These are phyloP conservation scores for Astraeus odoratus DNA, from an alignment of 768 basidiomycete genomes.

Conservation along the genomic window DNA sequence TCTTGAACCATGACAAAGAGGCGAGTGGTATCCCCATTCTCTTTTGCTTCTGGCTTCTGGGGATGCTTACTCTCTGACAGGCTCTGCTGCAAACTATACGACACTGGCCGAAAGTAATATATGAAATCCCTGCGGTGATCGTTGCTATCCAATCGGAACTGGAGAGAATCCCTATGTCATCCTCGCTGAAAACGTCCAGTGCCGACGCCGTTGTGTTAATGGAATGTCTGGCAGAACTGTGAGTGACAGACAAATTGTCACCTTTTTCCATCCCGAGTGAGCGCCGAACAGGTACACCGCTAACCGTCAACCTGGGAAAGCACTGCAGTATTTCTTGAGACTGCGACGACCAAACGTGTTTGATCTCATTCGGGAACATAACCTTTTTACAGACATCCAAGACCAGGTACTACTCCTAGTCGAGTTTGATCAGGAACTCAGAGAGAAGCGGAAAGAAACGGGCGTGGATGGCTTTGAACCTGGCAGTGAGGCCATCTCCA, in stretches of 20 bases:
- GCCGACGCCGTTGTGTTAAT: conserved; percentile 65
- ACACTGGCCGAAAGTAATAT: conserved; percentile 88
- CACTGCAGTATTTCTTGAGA: conserved; percentile 83
- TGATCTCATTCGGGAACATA: conserved; percentile 87
- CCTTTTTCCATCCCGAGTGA: not conserved
- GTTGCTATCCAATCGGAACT: conserved; percentile 82
- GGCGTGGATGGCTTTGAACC: conserved; percentile 33
- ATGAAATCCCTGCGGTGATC: conserved; percentile 81
- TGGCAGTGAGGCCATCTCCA: conserved; percentile 71
- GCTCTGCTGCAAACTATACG: conserved; percentile 70
- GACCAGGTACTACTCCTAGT: conserved; percentile 90
- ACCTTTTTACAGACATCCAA: conserved; percentile 90
- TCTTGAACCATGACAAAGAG: conserved; percentile 68
- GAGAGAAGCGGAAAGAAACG: conserved; percentile 45
- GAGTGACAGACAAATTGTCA: conserved; percentile 15
- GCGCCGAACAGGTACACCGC: conserved; percentile 57
- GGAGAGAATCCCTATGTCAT: conserved; percentile 51
- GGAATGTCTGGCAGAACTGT: conserved; percentile 93
- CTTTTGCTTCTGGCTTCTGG: not conserved
- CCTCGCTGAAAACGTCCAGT: conserved; percentile 34
- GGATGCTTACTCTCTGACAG: conserved; percentile 31
- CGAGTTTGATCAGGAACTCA: conserved; percentile 89
- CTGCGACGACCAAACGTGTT: conserved; percentile 87
- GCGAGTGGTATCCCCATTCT: conserved; percentile 31
- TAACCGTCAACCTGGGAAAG: conserved; percentile 92